Conservation (phyloP, 2,329 filamentous ascomycete genomes). For the Apiospora koreana region DNA sequence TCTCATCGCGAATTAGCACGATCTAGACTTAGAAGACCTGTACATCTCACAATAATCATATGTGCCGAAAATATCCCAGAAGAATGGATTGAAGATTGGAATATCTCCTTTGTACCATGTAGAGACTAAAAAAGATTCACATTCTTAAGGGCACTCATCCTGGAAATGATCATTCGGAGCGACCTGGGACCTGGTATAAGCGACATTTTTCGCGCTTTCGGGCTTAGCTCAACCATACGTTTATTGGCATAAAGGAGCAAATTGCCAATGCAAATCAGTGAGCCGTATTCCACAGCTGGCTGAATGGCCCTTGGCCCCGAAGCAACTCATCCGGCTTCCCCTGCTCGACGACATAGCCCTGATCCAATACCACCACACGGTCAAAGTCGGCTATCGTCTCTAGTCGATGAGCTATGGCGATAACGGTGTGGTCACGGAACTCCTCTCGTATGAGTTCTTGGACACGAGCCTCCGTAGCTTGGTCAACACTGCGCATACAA, state of each 20-base stretch:
- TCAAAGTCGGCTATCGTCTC: slow-evolving; percentile 49
- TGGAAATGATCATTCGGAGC: no score
- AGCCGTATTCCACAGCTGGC: slow-evolving; percentile 7
- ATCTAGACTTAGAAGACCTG: no score
- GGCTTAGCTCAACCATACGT: no score
- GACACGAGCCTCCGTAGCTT: slow-evolving; percentile 17
- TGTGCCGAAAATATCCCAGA: no score
- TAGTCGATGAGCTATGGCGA: slow-evolving; percentile 31
- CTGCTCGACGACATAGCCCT: slow-evolving; percentile 46
- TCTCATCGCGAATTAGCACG: background rate
- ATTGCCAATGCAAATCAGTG: background rate
- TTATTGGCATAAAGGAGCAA: background rate
- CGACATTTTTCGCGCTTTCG: no score
- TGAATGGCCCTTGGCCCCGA: slow-evolving; percentile 7
- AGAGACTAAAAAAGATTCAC: no score
- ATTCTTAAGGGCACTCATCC: no score
- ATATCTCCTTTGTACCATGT: no score
- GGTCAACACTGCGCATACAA: slow-evolving; percentile 19
- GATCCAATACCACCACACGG: slow-evolving; percentile 51
- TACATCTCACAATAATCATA: no score
- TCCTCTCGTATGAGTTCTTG: slow-evolving; percentile 19
- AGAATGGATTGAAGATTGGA: no score
- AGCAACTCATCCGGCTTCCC: slow-evolving; percentile 19
- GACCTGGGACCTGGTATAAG: no score
- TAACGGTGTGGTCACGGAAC: slow-evolving; percentile 46